Evolutionary conservation across 2,329 filamentous ascomycete species (phyloP), one percentile per base, ranked within the genome.

Genomic region (Verticillium isaacii): DNA sequence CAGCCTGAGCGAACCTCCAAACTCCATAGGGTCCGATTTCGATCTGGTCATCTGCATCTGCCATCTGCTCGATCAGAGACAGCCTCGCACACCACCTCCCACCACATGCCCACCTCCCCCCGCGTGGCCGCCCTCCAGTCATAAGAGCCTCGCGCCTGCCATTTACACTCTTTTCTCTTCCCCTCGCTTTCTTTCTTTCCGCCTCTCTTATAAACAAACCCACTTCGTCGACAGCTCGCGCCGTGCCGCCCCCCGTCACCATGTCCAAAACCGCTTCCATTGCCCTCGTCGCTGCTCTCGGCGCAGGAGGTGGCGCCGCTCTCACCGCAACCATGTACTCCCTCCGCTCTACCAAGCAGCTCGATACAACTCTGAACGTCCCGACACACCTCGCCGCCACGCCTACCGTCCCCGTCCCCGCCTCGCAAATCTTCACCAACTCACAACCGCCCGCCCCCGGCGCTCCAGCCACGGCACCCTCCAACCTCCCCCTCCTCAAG

Each of bases 251-350:
- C 45, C 45, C n/a, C 45, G 6, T 62, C 75, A 81, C 62, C 67
- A 94, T 94, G 91, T 93, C 91, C 63, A 94, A 93, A 75, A 82
- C 87, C 29, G 92, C 89, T 37, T 71, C 65, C 52, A 67, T 94
- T 68, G 89, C 89, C 67, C 82, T 91, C 64, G 88, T 93, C 70
- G 91, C 90, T 69, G 89, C 88, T 65, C 84, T 90, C 70, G 87
- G 90, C 74, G 91, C 90, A 68, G 89, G 89, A 74, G 88, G 89
- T 60, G 91, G 91, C 64, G 91, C 90, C 62, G 89, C 89, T 62
- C 77, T 90, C 62, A 93, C 90, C 62, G 82, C 91, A 34, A 81
- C 89, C 64, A 84, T 90, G 77, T 89, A 84, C 72, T 84, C 86
- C 1, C 75, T 87, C 63, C 81, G 85, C 68, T 77, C 80, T 62